Evolutionary conservation across 2,329 filamentous ascomycete species (phyloP), one percentile per base, ranked within the genome.

Genomic region (Aspergillus fischeri): DNA sequence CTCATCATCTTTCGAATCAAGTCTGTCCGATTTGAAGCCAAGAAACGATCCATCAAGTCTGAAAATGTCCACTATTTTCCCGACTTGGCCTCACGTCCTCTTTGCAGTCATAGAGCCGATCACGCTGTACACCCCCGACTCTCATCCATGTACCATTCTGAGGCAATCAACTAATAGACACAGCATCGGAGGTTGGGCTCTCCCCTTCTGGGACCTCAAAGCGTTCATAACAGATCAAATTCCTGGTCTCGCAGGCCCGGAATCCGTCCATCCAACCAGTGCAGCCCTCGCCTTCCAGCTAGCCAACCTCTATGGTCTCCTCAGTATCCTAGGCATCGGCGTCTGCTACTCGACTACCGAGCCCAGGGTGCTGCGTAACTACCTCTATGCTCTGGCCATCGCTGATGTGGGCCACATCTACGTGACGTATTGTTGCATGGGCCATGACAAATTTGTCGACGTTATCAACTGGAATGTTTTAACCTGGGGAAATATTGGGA

Each of bases 401-500:
- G 87, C 84, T 20, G 88, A 91, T 66, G 75, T 90, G 60, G 85
- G 86, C 3, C 88, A 91, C 69, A 74, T 91, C 27, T 83, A 79
- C 51, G 78, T 86, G 59, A 88, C 83, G 17, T 84, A 82, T 57
- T 74, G 77, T 65, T 81, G 79, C 6, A 77, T 91, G 60, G 87
- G 86, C 8, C 77, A 77, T 67, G 78, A 82, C 9, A 75, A 74
- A 35, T 79, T 83, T 49, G 60, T 82, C 48, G 80, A 84, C 62
- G 72, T 87, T 10, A 72, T 66, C 4, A 74, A 71, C 24, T 91
- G 88, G 88, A 91, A 90, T 69, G 76, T 81, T 35, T 82, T 88
- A 77, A 82, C 86, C n/a, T 89, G 85, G 84, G 89, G 88, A 2
- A 91, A 91, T 65, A 79, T 92, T 60, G 86, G 81, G 7, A 79